phyloP scores from a whole-genome alignment of 257 asterid species.

The Rehmannia glutinosa region DNA sequence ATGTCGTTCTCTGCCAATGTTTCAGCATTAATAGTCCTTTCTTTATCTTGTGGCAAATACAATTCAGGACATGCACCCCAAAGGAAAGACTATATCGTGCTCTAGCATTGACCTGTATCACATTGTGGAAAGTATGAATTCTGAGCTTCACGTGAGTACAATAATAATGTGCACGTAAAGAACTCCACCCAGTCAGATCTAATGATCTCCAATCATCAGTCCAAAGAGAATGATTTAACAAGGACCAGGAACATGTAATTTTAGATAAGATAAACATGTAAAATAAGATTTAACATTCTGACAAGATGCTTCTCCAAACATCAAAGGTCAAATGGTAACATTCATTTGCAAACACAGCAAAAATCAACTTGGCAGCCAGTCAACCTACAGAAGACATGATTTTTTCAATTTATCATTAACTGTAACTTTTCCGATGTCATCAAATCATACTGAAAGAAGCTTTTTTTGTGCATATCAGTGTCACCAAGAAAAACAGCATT shows the following conservation, averaged over 20 bases:
- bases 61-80: conserved; percentile 83
- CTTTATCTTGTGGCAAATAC: conserved; percentile 44
- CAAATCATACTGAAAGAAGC: not conserved
- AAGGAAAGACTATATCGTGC: conserved; percentile 81
- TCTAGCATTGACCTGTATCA: conserved; percentile 82
- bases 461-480: conserved; percentile 1
- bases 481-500: conserved; percentile 11
- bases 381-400: conserved; percentile 15
- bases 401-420: not conserved
- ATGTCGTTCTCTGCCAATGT: conserved; percentile 29
- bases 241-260: not conserved
- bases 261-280: not conserved
- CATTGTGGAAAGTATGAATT: conserved; percentile 8
- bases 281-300: conserved; percentile 18
- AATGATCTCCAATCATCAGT: not conserved
- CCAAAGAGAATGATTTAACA: conserved; percentile 5
- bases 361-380: conserved; percentile 16
- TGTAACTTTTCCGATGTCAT: not conserved
- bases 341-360: conserved; percentile 9
- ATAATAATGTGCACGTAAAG: conserved; percentile 6
- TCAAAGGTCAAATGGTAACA: conserved; percentile 3
- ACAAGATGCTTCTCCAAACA: conserved; percentile 6
- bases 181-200: not conserved
- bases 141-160: not conserved
- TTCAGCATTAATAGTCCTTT: conserved; percentile 30